Evolutionary conservation across 2,329 filamentous ascomycete species (phyloP).

Genomic region (Xylaria sp.): DNA sequence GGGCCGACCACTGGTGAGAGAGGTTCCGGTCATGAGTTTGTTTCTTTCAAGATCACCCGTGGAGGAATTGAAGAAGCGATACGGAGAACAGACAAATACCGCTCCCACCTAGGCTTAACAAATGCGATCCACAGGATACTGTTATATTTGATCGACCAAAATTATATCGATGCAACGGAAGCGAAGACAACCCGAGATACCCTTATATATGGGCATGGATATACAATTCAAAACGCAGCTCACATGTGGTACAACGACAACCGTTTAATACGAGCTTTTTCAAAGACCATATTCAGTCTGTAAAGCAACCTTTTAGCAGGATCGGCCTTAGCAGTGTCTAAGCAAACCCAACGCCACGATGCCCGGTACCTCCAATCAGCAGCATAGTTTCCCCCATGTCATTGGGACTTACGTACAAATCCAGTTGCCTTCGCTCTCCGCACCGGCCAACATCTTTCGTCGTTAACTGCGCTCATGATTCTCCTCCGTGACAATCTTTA

Average conservation of each 20-base stretch:
- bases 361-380: slow-evolving; percentile 26
- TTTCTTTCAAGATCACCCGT: slow-evolving; percentile 66
- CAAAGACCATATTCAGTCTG: slow-evolving; percentile 15
- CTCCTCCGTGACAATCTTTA: neutral
- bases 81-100: slow-evolving; percentile 59
- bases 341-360: slow-evolving; percentile 33
- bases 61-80: slow-evolving; percentile 62
- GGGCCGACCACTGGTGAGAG: slow-evolving; percentile 57
- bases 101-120: slow-evolving; percentile 16
- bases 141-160: neutral
- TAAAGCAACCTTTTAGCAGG: slow-evolving; percentile 14
- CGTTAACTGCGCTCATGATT: neutral
- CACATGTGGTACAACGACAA: neutral
- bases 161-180: neutral
- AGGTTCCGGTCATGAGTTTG: slow-evolving; percentile 66
- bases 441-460: slow-evolving; percentile 2
- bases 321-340: slow-evolving; percentile 4
- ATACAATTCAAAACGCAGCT: neutral
- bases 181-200: neutral
- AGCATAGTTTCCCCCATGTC: slow-evolving; percentile 29
- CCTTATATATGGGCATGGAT: neutral
- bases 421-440: slow-evolving; percentile 1
- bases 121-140: neutral
- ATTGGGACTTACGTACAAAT: slow-evolving; percentile 32
- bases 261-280: slow-evolving; percentile 2